Conservation (phyloP, 2,329 filamentous ascomycete species). For the Botrytis pseudocinerea region DNA sequence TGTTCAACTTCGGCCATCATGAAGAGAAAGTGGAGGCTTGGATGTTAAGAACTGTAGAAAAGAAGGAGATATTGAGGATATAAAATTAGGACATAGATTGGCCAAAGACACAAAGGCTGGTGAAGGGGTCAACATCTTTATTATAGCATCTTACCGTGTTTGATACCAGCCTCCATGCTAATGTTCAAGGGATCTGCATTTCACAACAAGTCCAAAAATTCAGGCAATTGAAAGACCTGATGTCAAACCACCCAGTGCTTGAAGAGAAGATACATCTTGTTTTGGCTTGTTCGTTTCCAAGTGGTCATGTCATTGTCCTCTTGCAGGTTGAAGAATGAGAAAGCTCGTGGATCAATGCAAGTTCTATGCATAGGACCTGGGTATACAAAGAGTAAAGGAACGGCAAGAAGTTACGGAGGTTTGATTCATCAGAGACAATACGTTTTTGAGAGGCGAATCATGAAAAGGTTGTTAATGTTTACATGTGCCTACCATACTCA, state of each 20-base stretch:
- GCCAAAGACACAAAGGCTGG: conserved; percentile 18
- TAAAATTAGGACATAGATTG: background rate
- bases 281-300: background rate
- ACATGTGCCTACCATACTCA: background rate
- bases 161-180: background rate
- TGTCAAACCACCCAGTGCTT: background rate
- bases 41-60: conserved; percentile 7
- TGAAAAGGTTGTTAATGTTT: background rate
- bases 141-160: conserved; percentile 11
- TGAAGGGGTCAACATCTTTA: background rate
- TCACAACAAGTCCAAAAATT: background rate
- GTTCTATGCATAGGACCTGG: background rate
- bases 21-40: background rate
- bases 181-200: conserved; percentile 12
- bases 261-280: background rate
- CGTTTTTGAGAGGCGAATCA: background rate
- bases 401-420: background rate
- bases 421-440: no score
- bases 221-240: background rate
- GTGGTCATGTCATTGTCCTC: background rate
- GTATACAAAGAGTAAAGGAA: background rate
- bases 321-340: background rate
- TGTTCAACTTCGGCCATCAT: background rate
- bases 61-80: conserved; percentile 6
- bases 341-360: background rate